A percentile compares a stretch with the other conserved stretches of the same genome.
Conservation (phyloP, 2,329 filamentous ascomycete species). For the Calonectria honghensis region DNA sequence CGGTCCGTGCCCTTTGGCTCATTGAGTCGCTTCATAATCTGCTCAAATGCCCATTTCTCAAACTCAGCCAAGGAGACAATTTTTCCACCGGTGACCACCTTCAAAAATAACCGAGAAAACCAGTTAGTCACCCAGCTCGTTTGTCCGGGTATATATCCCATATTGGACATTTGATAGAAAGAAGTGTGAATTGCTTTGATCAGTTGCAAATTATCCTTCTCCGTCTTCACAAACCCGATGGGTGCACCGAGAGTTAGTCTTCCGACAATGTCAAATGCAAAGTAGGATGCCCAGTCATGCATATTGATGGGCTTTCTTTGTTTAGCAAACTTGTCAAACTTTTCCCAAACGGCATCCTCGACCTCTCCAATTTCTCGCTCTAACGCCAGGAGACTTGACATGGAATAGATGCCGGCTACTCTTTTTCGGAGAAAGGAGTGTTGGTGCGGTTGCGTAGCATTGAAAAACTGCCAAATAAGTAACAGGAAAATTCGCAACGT, state of each 20-base stretch:
- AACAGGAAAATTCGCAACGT: too few species aligned
- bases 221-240: background rate
- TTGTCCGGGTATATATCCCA: constrained; percentile 10
- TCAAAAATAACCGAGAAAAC: background rate
- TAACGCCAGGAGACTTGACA: background rate
- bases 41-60: background rate
- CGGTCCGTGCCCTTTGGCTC: background rate
- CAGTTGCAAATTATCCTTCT: constrained; percentile 6
- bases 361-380: constrained; percentile 1
- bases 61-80: background rate
- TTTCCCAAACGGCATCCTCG: background rate
- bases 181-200: constrained; percentile 5
- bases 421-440: constrained; percentile 16
- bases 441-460: background rate
- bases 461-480: constrained; percentile 1
- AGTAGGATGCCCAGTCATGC: constrained; percentile 18
- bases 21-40: constrained; percentile 8
- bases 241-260: background rate
- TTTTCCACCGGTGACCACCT: background rate
- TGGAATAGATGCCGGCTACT: background rate
- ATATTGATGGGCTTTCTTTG: constrained; percentile 11
- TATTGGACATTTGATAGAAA: constrained; percentile 7
- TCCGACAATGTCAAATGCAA: constrained; percentile 11
- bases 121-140: background rate
- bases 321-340: constrained; percentile 16